Evolutionary conservation across 2,329 filamentous ascomycete genomes (phyloP), one percentile per base, ranked within the genome.

Genomic region (Acarospora socialis): DNA sequence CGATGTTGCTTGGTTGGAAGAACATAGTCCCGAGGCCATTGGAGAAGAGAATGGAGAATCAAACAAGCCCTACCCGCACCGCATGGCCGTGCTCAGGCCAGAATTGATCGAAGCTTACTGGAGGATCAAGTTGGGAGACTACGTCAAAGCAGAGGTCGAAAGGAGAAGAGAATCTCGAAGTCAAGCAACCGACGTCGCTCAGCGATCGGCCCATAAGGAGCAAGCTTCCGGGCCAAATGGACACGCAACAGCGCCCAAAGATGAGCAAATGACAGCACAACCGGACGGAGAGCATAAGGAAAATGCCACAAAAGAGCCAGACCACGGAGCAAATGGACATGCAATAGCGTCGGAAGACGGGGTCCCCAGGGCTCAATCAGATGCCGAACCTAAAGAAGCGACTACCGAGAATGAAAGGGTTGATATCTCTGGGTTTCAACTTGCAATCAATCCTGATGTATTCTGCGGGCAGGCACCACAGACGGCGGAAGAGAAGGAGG

Each of bases 381-480:
- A n/a, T n/a, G n/a, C n/a, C n/a, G n/a, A n/a, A n/a, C n/a, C n/a
- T n/a, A 48, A 56, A 43, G 38, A 45, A 28, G 17, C 35, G 15
- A 35, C 41, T 2, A 44, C 49, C n/a, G 58, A 62, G 3, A 68
- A 73, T 47, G 77, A 81, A 41, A 73, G 77, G 34, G 78, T 93
- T 21, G 84, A 95, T 47, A 74, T 92, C 37, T 81, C 82, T 25
- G 73, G 78, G 46, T 98, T 95, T 65, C 68, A 74, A 28, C 84
- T 94, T 47, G 66, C 82, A 5, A 70, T 98, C 32, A 98, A 98
- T 60, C 86, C 90, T 4, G 90, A 98, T 55, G 83, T 83, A 19
- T 95, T 87, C 66, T 92, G 83, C 48, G 87, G 86, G 32, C 90
- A 95, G 56, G 65, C 73, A 32, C 86, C 90, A 21, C 82, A 92